These are phyloP conservation scores for Aspergillus tamarii DNA, from an alignment of 2,329 filamentous ascomycete species.

Conservation along the genomic window DNA sequence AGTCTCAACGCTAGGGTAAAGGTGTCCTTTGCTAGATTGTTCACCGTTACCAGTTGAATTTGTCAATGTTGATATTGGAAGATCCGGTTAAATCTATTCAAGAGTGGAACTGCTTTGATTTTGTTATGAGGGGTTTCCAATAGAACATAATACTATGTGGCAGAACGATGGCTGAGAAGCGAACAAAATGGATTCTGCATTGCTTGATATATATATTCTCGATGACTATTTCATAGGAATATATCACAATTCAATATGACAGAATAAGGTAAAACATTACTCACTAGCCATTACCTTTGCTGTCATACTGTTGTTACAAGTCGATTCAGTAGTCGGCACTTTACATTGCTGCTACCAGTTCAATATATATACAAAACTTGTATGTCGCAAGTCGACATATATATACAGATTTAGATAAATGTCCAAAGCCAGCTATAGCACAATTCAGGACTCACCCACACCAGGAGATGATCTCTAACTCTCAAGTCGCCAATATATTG, in stretches of 20 bases:
- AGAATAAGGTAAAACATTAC: not conserved
- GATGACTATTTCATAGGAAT: not conserved
- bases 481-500: no score
- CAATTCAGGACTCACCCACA: not conserved
- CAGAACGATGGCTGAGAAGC: not conserved
- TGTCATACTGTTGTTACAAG: not conserved
- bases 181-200: not conserved
- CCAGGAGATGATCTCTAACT: not conserved
- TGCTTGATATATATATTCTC: not conserved
- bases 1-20: no score
- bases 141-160: not conserved
- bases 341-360: not conserved
- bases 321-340: not conserved
- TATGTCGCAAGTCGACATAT: not conserved
- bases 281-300: not conserved
- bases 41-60: not conserved
- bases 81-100: not conserved
- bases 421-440: not conserved
- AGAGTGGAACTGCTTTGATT: not conserved
- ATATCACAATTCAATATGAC: not conserved
- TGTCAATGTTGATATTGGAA: not conserved
- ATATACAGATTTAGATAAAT: not conserved
- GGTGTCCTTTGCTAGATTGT: not conserved
- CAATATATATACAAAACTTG: not conserved
- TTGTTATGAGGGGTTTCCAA: not conserved